Percentiles rank a stretch among this genome's conserved stretches.
These are phyloP conservation scores for Leishmania guyanensis DNA, from an alignment of 208 protist genomes.

Conservation along the genomic window DNA sequence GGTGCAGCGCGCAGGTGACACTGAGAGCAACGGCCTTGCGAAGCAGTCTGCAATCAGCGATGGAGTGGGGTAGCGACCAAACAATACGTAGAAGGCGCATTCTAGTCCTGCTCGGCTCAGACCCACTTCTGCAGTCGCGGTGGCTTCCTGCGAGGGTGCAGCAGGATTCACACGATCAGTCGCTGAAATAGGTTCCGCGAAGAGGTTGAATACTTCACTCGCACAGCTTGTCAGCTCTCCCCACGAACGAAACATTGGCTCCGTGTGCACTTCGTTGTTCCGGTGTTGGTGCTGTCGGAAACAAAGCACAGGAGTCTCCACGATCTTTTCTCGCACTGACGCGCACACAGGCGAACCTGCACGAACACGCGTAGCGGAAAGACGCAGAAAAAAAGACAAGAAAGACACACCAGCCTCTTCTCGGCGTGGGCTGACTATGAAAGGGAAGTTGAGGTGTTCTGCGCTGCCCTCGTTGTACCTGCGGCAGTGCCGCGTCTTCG, in stretches of 20 bases:
- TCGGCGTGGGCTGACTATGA: too few relatives aligned
- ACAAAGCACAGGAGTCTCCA: background rate
- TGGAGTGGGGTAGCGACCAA: slow-evolving; percentile 26
- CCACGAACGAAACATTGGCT: slow-evolving; percentile 56
- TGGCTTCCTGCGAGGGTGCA: background rate
- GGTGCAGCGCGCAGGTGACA: background rate
- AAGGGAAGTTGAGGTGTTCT: background rate
- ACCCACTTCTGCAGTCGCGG: background rate
- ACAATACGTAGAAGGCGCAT: slow-evolving; percentile 35
- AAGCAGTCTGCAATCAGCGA: slow-evolving; percentile 23
- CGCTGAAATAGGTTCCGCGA: slow-evolving; percentile 16
- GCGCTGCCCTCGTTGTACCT: background rate
- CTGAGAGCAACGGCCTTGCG: background rate
- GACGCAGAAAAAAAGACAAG: too few relatives aligned
- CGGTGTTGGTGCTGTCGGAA: background rate
- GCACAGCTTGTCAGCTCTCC: slow-evolving; percentile 52
- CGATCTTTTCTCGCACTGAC: background rate
- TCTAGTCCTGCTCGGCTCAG: slow-evolving; percentile 16
- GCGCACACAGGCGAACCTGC: background rate
- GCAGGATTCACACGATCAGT: background rate
- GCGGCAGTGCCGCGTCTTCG: background rate
- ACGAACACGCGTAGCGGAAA: background rate
- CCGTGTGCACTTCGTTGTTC: background rate
- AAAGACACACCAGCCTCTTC: background rate
- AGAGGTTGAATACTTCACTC: slow-evolving; percentile 45